These are phyloP conservation scores for Russula virescens DNA, from an alignment of 768 basidiomycete genomes.

Conservation along the genomic window DNA sequence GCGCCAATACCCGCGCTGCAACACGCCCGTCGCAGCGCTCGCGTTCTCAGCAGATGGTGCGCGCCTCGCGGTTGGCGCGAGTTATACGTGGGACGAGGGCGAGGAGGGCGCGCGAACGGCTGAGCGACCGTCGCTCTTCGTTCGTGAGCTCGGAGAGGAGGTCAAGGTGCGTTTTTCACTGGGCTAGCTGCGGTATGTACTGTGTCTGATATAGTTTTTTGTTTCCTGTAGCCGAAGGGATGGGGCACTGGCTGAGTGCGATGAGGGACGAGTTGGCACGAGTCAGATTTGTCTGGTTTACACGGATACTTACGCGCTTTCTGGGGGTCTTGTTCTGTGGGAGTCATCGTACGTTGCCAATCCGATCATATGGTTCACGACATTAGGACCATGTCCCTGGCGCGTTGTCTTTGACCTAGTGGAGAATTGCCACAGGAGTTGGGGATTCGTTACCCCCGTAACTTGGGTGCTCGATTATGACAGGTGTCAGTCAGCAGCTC, in stretches of 20 bases:
- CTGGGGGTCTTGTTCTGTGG: neutral
- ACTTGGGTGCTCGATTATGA: too few relatives aligned
- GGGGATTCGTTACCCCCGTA: too few relatives aligned
- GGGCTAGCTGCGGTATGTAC: neutral
- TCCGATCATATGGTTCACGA: neutral
- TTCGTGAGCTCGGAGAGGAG: slow-evolving; percentile 68
- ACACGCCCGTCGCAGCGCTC: slow-evolving; percentile 66
- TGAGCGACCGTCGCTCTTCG: slow-evolving; percentile 53
- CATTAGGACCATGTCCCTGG: neutral
- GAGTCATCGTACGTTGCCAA: neutral
- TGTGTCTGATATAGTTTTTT: neutral
- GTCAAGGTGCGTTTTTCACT: slow-evolving; percentile 50
- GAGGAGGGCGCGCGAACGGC: slow-evolving; percentile 64
- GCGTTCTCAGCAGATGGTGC: slow-evolving; percentile 81
- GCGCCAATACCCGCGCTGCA: slow-evolving; percentile 81
- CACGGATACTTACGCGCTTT: neutral
- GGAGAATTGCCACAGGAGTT: too few relatives aligned
- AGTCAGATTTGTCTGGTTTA: neutral
- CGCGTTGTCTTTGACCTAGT: neutral
- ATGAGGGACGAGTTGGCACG: neutral
- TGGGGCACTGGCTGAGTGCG: slow-evolving; percentile 6
- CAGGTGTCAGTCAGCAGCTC: too few relatives aligned
- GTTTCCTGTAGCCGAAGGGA: slow-evolving; percentile 7
- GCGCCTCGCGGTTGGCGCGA: slow-evolving; percentile 75
- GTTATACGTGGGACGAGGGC: slow-evolving; percentile 89